These are phyloP conservation scores for Mycena filopes DNA, from an alignment of 768 basidiomycete species.

Conservation along the genomic window DNA sequence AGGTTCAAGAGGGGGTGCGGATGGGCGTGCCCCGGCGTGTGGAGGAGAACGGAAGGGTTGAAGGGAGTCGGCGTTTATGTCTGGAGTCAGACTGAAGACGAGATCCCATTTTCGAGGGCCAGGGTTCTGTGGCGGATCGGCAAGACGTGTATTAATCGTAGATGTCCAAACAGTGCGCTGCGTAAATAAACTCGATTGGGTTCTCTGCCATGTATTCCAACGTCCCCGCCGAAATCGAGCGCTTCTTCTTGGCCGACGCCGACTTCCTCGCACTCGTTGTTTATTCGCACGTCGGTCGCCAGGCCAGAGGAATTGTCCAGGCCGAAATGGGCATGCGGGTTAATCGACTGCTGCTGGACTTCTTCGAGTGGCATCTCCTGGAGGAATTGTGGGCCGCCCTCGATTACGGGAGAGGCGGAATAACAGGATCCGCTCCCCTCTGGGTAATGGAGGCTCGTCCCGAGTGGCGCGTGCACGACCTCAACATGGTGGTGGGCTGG, in stretches of 20 bases:
- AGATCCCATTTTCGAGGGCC: neutral
- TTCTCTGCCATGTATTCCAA: neutral
- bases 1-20: neutral
- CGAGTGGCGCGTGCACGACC: neutral
- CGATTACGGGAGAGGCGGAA: neutral
- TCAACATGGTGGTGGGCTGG: neutral
- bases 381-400: neutral
- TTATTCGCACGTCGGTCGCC: neutral
- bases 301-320: neutral
- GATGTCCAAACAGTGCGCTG: neutral
- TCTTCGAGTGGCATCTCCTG: neutral
- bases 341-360: neutral
- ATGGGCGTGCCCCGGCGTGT: neutral
- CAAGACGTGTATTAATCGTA: neutral
- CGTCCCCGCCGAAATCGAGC: neutral
- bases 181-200: neutral
- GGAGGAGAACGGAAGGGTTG: neutral
- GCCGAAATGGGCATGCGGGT: neutral
- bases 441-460: neutral
- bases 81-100: neutral
- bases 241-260: neutral
- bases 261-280: neutral
- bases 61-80: neutral
- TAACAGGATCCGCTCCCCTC: neutral
- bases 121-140: neutral